Evolutionary conservation across 1,284 basidiomycete genomes (phyloP).

Genomic region (Pseudozyma sp.): DNA sequence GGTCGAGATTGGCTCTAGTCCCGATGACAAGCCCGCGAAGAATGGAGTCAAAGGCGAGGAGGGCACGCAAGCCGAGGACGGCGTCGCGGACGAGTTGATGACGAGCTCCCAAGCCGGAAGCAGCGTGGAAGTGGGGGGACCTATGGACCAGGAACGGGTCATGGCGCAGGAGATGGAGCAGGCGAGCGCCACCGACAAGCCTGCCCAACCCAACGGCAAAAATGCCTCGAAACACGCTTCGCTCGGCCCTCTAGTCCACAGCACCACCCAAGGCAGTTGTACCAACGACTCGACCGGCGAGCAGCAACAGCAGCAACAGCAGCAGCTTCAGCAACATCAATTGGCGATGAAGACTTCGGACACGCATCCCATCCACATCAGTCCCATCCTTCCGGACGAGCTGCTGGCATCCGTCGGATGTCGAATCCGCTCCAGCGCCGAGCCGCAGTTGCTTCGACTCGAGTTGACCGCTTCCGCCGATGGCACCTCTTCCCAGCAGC

Average conservation of each 20-base stretch:
- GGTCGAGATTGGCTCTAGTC: constrained; percentile 19
- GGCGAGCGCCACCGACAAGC: constrained; percentile 32
- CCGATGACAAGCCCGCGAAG: not conserved
- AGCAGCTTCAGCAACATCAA: constrained; percentile 17
- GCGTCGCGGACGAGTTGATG: constrained; percentile 17
- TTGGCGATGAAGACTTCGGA: constrained; percentile 64
- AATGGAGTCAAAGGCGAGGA: not conserved
- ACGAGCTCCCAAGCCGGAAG: constrained; percentile 32
- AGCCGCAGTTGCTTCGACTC: constrained; percentile 21
- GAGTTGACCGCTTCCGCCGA: not conserved
- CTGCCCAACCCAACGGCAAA: constrained; percentile 15
- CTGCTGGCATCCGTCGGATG: constrained; percentile 43
- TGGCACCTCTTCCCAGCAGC: not conserved
- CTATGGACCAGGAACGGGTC: constrained; percentile 39
- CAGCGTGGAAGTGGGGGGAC: constrained; percentile 43
- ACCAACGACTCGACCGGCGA: constrained; percentile 1
- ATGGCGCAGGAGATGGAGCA: constrained; percentile 52
- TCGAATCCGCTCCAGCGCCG: constrained; percentile 32
- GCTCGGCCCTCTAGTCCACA: constrained; percentile 20
- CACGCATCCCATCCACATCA: constrained; percentile 65
- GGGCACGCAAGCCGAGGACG: not conserved
- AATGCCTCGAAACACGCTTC: constrained; percentile 11
- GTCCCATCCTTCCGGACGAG: constrained; percentile 54
- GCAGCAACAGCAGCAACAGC: constrained; percentile 21
- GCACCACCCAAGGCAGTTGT: not conserved